Evolutionary conservation across 192 early-diverging fungal species (phyloP).

Genomic region (Backusella parvicylindrica): DNA sequence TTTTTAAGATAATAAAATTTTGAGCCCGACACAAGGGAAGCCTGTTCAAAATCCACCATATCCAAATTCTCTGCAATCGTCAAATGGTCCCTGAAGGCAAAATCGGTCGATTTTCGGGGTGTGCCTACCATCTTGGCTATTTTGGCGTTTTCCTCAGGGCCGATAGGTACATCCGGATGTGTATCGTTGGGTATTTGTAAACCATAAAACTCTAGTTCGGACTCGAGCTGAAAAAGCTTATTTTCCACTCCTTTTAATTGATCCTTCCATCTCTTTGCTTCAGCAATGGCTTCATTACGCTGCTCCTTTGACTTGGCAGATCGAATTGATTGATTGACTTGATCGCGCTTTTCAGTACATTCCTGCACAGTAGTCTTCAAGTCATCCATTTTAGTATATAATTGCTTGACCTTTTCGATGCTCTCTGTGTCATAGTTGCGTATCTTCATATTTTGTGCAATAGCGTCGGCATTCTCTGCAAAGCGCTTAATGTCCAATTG

Average conservation of each 20-base stretch:
- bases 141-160: slow-evolving; percentile 65
- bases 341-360: slow-evolving; percentile 16
- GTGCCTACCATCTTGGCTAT: slow-evolving; percentile 46
- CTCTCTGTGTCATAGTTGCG: slow-evolving; percentile 20
- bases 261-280: slow-evolving; percentile 61
- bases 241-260: slow-evolving; percentile 49
- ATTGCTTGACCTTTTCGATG: slow-evolving; percentile 3
- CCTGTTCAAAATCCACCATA: slow-evolving; percentile 79
- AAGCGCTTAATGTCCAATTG: slow-evolving; percentile 23
- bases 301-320: slow-evolving; percentile 25
- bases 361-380: background rate
- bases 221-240: slow-evolving; percentile 46
- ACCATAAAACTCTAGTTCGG: slow-evolving; percentile 56
- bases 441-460: slow-evolving; percentile 25
- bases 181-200: slow-evolving; percentile 77
- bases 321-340: slow-evolving; percentile 17
- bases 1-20: slow-evolving; percentile 88
- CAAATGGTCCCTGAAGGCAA: slow-evolving; percentile 62
- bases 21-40: slow-evolving; percentile 73
- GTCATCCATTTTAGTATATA: slow-evolving; percentile 6
- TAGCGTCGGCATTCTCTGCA: slow-evolving; percentile 23
- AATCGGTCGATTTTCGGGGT: slow-evolving; percentile 14
- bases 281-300: slow-evolving; percentile 35
- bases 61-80: slow-evolving; percentile 61
- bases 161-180: slow-evolving; percentile 70